Evolutionary conservation across 306 rosid genomes (phyloP).

Genomic region (Vicia faba): DNA sequence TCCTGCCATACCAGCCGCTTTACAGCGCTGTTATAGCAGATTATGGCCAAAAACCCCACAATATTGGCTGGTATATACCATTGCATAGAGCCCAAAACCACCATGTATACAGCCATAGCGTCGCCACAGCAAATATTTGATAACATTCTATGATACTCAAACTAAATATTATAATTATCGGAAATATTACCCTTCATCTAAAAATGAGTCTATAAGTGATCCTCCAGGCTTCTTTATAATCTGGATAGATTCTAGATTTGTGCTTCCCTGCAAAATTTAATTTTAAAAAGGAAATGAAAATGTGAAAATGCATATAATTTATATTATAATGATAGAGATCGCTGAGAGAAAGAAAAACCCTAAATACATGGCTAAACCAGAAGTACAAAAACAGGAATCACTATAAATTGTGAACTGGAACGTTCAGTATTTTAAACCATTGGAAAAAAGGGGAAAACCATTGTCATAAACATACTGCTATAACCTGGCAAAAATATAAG

Average conservation of each 20-base stretch:
- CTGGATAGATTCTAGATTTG: slow-evolving; percentile 91
- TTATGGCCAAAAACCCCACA: no score
- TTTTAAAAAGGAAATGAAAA: slow-evolving; percentile 29
- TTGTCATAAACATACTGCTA: neutral
- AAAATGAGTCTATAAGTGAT: slow-evolving; percentile 80
- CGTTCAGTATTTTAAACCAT: neutral
- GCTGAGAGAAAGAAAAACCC: no score
- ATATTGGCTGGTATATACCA: no score
- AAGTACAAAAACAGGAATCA: neutral
- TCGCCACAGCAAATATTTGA: no score
- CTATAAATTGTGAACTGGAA: slow-evolving; percentile 17
- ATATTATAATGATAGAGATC: neutral
- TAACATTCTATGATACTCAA: neutral
- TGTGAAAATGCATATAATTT: neutral
- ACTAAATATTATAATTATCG: neutral
- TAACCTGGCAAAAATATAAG: slow-evolving; percentile 4
- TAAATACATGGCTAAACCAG: neutral
- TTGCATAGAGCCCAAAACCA: no score
- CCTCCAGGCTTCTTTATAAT: slow-evolving; percentile 98
- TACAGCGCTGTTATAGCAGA: no score
- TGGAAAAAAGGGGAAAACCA: neutral
- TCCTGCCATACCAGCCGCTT: no score
- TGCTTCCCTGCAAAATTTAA: slow-evolving; percentile 98
- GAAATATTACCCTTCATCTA: slow-evolving; percentile 82
- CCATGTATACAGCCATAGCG: no score